phyloP scores from a whole-genome alignment of 2,329 filamentous ascomycete genomes.

The Trichophyton benhamiae region DNA sequence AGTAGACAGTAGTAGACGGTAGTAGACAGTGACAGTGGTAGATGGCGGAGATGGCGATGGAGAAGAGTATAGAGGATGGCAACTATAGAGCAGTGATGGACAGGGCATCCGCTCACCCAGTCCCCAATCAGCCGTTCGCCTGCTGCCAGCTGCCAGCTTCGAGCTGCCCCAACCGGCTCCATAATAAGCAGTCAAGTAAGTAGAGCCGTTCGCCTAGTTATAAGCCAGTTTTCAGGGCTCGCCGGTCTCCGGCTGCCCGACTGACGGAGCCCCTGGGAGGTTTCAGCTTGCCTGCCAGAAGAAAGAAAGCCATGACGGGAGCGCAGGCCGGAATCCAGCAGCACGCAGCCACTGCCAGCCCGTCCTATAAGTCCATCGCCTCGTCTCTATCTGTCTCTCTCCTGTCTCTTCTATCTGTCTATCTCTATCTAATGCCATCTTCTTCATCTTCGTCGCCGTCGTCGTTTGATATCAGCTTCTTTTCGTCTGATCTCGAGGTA shows the following conservation, averaged over 20 bases:
- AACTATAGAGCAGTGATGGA: too few species aligned
- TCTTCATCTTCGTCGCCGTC: background rate
- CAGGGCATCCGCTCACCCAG: too few species aligned
- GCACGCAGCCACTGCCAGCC: too few species aligned
- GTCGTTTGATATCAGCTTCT: background rate
- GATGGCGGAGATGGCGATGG: background rate
- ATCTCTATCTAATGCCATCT: background rate
- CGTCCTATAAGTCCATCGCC: background rate
- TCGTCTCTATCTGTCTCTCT: background rate
- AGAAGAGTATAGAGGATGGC: too few species aligned
- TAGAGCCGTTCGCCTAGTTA: too few species aligned
- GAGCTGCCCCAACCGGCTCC: too few species aligned
- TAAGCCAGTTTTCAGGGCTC: too few species aligned
- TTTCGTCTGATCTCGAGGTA: background rate
- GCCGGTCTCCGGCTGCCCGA: background rate
- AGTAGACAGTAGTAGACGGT: background rate
- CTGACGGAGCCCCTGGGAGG: background rate
- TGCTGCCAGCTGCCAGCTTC: too few species aligned
- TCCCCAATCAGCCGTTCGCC: too few species aligned
- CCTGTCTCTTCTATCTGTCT: background rate
- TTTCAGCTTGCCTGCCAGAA: background rate
- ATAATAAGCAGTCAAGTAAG: too few species aligned
- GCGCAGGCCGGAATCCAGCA: too few species aligned
- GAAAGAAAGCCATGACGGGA: background rate
- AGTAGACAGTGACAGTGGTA: background rate